These are phyloP conservation scores for Oropetium thomaeum DNA, from an alignment of 176 grass and related monocot genomes.

Conservation along the genomic window DNA sequence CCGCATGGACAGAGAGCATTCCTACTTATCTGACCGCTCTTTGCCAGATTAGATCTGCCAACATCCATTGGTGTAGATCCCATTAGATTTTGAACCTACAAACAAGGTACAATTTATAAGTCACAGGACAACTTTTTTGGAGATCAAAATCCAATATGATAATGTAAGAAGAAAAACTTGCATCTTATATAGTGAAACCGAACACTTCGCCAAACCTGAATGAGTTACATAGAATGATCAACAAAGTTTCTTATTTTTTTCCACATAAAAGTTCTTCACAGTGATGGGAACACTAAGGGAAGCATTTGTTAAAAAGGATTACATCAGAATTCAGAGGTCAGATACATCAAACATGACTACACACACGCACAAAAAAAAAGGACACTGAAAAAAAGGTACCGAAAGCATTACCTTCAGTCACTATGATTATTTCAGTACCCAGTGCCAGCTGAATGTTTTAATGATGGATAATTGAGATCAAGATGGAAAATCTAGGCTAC, in stretches of 20 bases:
- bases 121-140: background rate
- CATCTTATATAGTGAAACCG: conserved; percentile 4
- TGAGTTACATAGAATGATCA: background rate
- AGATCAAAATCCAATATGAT: background rate
- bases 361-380: background rate
- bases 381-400: background rate
- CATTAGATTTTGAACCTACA: conserved; percentile 86
- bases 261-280: background rate
- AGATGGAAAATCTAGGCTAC: background rate
- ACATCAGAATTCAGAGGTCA: background rate
- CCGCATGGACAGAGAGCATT: conserved; percentile 82
- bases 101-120: background rate
- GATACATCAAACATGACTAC: background rate
- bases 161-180: background rate
- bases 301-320: background rate
- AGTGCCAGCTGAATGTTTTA: background rate
- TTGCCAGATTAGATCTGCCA: conserved; percentile 61
- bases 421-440: background rate
- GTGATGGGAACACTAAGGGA: background rate
- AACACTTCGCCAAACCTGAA: background rate
- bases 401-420: background rate
- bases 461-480: background rate
- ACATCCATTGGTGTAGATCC: conserved; percentile 69
- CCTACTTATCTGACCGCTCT: conserved; percentile 84
- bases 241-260: background rate